Evolutionary conservation across 2,329 filamentous ascomycete genomes (phyloP), one percentile per base, ranked within the genome.

Genomic region (Nigrograna mackinnonii): DNA sequence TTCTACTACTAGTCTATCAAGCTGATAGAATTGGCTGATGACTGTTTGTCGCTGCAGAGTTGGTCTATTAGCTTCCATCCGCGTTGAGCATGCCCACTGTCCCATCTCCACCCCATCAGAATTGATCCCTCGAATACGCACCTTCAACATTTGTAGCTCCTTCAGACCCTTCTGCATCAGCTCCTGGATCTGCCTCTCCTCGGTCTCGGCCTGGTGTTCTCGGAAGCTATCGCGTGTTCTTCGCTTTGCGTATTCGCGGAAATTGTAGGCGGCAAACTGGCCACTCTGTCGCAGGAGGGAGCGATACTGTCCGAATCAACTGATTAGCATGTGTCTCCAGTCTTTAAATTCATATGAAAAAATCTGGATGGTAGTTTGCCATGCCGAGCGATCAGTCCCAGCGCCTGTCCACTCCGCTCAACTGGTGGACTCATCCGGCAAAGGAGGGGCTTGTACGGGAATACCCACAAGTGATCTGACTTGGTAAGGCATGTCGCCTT

Each of bases 181-280:
- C 70, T 95, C 91, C 71, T 97, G 91, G 68, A 95, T 79, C 72
- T 79, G 78, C 50, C 89, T 79, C 53, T 83, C 79, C 64, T 96
- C 94, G 34, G 82, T 74, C 60, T 90, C 86, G 42, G 71, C 67
- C 69, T 83, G 80, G 70, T 95, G 80, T 68, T 95, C 90, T 59
- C 87, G 82, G 71, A 97, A 99, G 4, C 89, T 86, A 76, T 97
- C 94, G 67, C 82, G 82, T 67, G 94, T 96, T 70, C 92, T 83
- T 65, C 94, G 86, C 72, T 85, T 87, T 40, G 94, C 91, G 72
- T 99, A 99, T 70, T 96, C 92, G 73, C 94, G 84, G 79, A 96
- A 99, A 75, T 97, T 99, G 78, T 97, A 99, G 57, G 87, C 84
- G 49, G 90, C 83, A 71, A 99, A 97, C 64, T 96, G 88, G 49